Evolutionary conservation across 176 grass and related monocot species (phyloP).

Genomic region (Zizania latifolia): DNA sequence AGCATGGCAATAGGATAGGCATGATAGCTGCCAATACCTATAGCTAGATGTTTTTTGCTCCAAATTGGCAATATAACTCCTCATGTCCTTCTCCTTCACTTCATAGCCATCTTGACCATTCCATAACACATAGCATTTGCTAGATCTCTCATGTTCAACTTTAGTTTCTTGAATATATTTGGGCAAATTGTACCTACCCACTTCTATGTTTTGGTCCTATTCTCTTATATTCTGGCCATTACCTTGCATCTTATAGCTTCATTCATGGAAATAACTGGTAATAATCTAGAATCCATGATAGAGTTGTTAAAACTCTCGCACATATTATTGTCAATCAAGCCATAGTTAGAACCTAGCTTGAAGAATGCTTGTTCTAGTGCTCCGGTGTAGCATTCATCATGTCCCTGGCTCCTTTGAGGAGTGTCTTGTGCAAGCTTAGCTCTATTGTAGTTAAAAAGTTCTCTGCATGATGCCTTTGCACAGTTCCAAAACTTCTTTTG

Average conservation of each 20-base stretch:
- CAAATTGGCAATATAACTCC: no score
- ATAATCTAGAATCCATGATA: background rate
- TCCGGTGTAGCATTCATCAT: background rate
- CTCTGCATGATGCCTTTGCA: background rate
- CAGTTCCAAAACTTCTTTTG: background rate
- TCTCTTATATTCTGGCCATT: background rate
- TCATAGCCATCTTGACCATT: background rate
- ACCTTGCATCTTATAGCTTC: background rate
- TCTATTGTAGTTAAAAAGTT: background rate
- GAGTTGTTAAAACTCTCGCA: background rate
- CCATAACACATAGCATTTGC: background rate
- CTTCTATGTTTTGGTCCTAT: background rate
- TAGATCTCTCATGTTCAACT: background rate
- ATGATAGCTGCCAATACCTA: no score
- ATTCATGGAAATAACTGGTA: background rate
- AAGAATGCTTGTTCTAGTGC: background rate
- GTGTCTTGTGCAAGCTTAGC: background rate
- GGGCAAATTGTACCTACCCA: background rate
- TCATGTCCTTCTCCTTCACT: background rate
- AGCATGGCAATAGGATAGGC: no score
- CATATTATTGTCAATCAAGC: background rate
- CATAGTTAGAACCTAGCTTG: background rate
- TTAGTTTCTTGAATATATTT: background rate
- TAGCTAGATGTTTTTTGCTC: no score
- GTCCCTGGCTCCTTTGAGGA: background rate